Evolutionary conservation across 1,284 basidiomycete genomes (phyloP).

Genomic region (Hemileia vastatrix): DNA sequence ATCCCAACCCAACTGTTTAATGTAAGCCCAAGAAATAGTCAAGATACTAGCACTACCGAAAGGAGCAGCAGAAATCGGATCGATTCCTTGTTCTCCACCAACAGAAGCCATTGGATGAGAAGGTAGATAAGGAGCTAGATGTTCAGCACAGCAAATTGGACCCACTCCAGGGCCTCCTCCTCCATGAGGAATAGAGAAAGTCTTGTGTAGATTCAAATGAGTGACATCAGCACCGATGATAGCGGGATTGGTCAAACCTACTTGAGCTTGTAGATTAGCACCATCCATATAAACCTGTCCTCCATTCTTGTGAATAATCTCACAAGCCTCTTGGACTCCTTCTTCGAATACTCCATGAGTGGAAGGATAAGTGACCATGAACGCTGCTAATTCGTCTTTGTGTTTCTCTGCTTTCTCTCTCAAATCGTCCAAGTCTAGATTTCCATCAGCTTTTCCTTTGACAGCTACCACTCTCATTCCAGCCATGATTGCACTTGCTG

Average conservation of each 20-base stretch:
- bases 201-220: constrained; percentile 44
- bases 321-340: constrained; percentile 39
- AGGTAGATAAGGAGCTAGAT: constrained; percentile 39
- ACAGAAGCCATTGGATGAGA: constrained; percentile 37
- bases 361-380: constrained; percentile 43
- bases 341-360: constrained; percentile 41
- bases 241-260: constrained; percentile 41
- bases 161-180: constrained; percentile 43
- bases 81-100: constrained; percentile 40
- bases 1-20: constrained; percentile 41
- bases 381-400: constrained; percentile 38
- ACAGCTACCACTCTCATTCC: constrained; percentile 42
- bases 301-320: constrained; percentile 39
- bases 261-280: constrained; percentile 43
- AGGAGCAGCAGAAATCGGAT: constrained; percentile 39
- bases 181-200: constrained; percentile 43
- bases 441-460: constrained; percentile 38
- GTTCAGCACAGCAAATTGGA: constrained; percentile 41
- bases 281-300: constrained; percentile 43
- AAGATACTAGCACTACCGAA: constrained; percentile 40
- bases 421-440: constrained; percentile 37
- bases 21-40: constrained; percentile 44
- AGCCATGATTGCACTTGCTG: constrained; percentile 42
- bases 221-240: constrained; percentile 43
- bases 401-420: constrained; percentile 38